A percentile compares a stretch with the other conserved stretches of the same genome.
Evolutionary conservation across 23 red algal genomes (phyloP).

Genomic region (Gracilaria vermiculophylla): DNA sequence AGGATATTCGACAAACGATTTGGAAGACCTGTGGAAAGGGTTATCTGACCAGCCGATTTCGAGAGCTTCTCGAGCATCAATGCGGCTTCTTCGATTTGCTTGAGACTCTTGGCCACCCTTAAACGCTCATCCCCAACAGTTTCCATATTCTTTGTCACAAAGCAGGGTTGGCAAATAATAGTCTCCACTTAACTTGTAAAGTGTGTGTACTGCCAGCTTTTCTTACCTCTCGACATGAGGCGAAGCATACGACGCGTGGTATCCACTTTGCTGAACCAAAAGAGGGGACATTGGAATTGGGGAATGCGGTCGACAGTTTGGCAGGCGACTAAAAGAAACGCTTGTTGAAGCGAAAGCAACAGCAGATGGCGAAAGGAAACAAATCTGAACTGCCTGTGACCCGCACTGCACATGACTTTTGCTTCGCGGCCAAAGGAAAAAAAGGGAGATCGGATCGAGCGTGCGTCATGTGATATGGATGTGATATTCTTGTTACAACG

Average conservation of each 20-base stretch:
- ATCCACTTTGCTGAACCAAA: no score
- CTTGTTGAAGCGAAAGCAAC: neutral
- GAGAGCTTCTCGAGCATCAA: constrained; percentile 28
- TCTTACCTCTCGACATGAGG: no score
- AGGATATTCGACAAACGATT: constrained; percentile 30
- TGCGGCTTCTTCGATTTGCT: constrained; percentile 65
- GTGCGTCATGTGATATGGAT: neutral
- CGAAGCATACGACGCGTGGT: neutral
- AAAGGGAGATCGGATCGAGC: neutral
- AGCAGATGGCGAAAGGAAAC: neutral
- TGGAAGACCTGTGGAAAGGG: constrained; percentile 35
- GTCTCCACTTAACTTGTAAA: no score
- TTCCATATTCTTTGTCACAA: neutral
- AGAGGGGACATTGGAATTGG: neutral
- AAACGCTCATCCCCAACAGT: constrained; percentile 8
- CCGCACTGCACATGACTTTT: neutral
- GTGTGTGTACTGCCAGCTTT: no score
- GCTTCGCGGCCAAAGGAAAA: neutral
- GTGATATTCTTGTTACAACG: neutral
- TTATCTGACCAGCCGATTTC: neutral
- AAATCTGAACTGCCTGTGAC: neutral
- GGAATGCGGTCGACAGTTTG: neutral
- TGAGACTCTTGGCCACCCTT: neutral
- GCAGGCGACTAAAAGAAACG: neutral
- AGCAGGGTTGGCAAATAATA: neutral